These are phyloP conservation scores for Paracamarosporium sp. DNA, from an alignment of 2,329 filamentous ascomycete genomes.

Conservation along the genomic window DNA sequence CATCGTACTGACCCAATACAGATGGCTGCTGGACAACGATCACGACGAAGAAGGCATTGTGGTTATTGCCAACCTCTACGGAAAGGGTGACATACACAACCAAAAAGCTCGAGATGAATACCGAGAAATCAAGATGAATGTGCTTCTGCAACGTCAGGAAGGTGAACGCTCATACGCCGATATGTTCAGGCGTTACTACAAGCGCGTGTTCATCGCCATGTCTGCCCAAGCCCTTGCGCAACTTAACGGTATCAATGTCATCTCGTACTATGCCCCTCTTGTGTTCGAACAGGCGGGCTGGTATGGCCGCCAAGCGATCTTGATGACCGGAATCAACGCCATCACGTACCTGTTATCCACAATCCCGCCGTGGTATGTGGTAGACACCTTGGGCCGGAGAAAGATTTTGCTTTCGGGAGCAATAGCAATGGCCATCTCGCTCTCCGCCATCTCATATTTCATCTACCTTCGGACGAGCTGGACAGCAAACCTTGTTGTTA, in stretches of 20 bases:
- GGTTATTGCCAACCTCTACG: conserved; percentile 97
- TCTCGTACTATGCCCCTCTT: conserved; percentile 96
- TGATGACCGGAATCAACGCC: conserved; percentile 97
- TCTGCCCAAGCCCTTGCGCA: conserved; percentile 95
- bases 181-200: conserved; percentile 93
- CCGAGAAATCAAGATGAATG: conserved; percentile 98
- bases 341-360: conserved; percentile 91
- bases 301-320: conserved; percentile 85
- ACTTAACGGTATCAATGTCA: conserved; percentile 98
- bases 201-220: conserved; percentile 97
- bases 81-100: conserved; percentile 93
- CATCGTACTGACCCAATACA: conserved; percentile 46
- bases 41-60: conserved; percentile 98
- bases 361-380: conserved; percentile 95
- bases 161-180: conserved; percentile 89
- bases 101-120: conserved; percentile 93
- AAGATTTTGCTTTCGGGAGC: conserved; percentile 90
- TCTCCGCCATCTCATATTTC: conserved; percentile 93
- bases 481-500: conserved; percentile 84
- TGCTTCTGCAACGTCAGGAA: conserved; percentile 90
- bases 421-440: conserved; percentile 83
- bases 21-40: conserved; percentile 97
- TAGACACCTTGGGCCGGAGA: conserved; percentile 89
- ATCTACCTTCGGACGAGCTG: conserved; percentile 81
- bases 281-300: conserved; percentile 98